Conservation (phyloP, 805 yeast species). For the Pichia thaimueangensis region DNA sequence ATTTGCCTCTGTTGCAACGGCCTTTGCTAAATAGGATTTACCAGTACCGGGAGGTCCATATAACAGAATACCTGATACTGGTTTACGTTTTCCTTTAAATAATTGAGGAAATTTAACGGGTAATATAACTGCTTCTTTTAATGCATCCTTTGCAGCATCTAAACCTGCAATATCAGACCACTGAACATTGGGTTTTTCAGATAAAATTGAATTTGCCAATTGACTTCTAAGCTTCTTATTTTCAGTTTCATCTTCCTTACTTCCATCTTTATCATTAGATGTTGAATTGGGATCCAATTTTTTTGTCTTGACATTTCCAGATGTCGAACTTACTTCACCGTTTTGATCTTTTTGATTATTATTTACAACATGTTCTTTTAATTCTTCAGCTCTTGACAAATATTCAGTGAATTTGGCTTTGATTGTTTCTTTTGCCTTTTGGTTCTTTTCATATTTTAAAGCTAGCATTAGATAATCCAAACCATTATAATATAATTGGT, state of each 20-base stretch:
- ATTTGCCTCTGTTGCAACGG: conserved; percentile 97
- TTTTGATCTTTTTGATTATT: conserved; percentile 38
- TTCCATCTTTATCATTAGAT: conserved; percentile 35
- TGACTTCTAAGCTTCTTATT: conserved; percentile 88
- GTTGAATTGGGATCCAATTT: conserved; percentile 33
- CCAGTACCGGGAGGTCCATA: conserved; percentile 98
- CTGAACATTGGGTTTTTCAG: conserved; percentile 85
- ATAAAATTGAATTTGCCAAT: conserved; percentile 80
- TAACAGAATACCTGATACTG: conserved; percentile 81
- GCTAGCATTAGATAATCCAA: conserved; percentile 94
- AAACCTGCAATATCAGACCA: conserved; percentile 98
- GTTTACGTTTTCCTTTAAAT: conserved; percentile 90
- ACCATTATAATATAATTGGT: conserved; percentile 86
- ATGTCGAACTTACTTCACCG: conserved; percentile 46
- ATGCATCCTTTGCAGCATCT: conserved; percentile 90
- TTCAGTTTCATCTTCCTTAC: conserved; percentile 73
- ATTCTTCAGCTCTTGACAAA: conserved; percentile 85
- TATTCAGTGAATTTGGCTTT: conserved; percentile 88
- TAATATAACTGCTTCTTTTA: conserved; percentile 93
- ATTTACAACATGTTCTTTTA: conserved; percentile 81
- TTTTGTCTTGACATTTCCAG: conserved; percentile 52
- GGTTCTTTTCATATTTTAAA: conserved; percentile 88
- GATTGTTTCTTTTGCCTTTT: conserved; percentile 80
- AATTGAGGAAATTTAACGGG: conserved; percentile 96
- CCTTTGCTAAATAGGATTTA: conserved; percentile 93